These are phyloP conservation scores for Prunus campanulata DNA, from an alignment of 306 rosid species.

Conservation along the genomic window DNA sequence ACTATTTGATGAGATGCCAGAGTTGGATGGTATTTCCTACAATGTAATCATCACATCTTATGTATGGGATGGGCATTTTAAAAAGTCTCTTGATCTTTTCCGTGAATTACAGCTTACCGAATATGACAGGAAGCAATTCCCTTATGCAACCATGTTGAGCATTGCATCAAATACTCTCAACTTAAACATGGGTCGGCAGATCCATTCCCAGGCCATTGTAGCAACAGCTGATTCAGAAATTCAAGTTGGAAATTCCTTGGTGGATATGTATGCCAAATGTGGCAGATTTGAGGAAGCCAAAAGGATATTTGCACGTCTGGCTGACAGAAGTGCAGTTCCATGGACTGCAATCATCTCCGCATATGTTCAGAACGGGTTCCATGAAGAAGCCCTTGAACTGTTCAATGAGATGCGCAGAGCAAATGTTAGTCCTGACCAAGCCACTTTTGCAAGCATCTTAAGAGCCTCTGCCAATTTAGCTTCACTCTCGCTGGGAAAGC, in stretches of 20 bases:
- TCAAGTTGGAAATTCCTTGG: slow-evolving; percentile 75
- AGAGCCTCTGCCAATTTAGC: slow-evolving; percentile 76
- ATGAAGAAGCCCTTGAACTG: slow-evolving; percentile 60
- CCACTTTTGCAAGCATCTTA: slow-evolving; percentile 78
- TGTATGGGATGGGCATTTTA: slow-evolving; percentile 56
- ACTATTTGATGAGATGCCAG: slow-evolving; percentile 75
- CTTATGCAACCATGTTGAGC: slow-evolving; percentile 76
- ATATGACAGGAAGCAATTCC: slow-evolving; percentile 68
- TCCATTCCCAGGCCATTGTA: slow-evolving; percentile 70
- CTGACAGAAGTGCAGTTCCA: slow-evolving; percentile 63
- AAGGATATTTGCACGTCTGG: slow-evolving; percentile 48
- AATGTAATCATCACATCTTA: slow-evolving; percentile 60
- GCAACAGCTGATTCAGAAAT: slow-evolving; percentile 47
- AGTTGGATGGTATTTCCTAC: slow-evolving; percentile 78
- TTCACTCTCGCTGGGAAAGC: slow-evolving; percentile 64
- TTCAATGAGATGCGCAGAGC: slow-evolving; percentile 66
- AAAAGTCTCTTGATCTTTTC: slow-evolving; percentile 54
- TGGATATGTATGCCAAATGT: slow-evolving; percentile 95
- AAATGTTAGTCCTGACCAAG: slow-evolving; percentile 49
- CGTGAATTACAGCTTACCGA: slow-evolving; percentile 49
- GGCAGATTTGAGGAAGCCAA: slow-evolving; percentile 61
- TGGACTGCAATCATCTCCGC: slow-evolving; percentile 91
- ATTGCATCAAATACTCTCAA: slow-evolving; percentile 57
- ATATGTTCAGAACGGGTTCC: slow-evolving; percentile 63
- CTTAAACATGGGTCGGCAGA: slow-evolving; percentile 69